These are phyloP conservation scores for Scenedesmus sp. DNA, from an alignment of 163 green algal genomes.

Conservation along the genomic window DNA sequence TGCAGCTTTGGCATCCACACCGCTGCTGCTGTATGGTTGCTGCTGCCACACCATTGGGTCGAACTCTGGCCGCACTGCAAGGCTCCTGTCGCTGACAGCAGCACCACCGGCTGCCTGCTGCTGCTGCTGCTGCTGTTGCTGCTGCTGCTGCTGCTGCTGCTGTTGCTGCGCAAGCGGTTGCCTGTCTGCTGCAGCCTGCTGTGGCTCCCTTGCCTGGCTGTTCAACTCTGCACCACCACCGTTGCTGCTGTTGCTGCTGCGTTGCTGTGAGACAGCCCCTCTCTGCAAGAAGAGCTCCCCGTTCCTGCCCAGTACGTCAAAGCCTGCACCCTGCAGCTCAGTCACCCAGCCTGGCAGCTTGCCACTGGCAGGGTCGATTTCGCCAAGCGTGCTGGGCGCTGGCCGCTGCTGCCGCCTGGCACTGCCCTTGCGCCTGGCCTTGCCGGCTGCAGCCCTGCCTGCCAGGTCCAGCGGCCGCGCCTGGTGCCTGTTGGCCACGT, in stretches of 20 bases:
- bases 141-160: background rate
- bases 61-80: conserved; percentile 18
- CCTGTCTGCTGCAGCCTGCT: background rate
- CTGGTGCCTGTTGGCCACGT: conserved; percentile 16
- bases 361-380: background rate
- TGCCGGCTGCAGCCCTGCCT: background rate
- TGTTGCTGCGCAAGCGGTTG: background rate
- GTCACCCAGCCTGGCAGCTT: conserved; percentile 36
- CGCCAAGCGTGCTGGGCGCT: conserved; percentile 13
- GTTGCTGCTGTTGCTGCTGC: conserved; percentile 1
- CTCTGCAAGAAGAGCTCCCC: conserved; percentile 52
- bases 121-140: background rate
- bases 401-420: background rate
- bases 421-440: background rate
- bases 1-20: background rate
- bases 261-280: conserved; percentile 3
- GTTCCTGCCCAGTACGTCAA: conserved; percentile 38
- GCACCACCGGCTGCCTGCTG: background rate
- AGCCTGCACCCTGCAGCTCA: conserved; percentile 16
- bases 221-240: background rate
- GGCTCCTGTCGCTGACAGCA: conserved; percentile 36
- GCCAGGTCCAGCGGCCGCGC: background rate
- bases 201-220: background rate
- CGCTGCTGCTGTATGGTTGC: background rate
- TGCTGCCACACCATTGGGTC: background rate